These are phyloP conservation scores for Hibiscus syriacus DNA, from an alignment of 345 rosid genomes.

Conservation along the genomic window DNA sequence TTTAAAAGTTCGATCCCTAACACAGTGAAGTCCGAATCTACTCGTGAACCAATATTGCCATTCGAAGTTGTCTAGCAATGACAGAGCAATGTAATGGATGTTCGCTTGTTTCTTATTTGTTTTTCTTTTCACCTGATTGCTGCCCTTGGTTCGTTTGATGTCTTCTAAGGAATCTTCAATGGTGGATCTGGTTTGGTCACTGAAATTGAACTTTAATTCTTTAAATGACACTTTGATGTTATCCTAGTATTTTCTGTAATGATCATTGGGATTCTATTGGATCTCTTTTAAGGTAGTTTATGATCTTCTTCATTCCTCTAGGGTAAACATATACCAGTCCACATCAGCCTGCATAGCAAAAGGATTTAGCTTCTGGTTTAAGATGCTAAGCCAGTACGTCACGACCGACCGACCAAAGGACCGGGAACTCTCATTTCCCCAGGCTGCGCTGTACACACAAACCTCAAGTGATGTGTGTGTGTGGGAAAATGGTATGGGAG, in stretches of 20 bases:
- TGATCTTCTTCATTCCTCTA: constrained; percentile 40
- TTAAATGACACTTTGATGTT: constrained; percentile 7
- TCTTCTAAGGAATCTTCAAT: constrained; percentile 16
- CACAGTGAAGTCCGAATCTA: too few relatives aligned
- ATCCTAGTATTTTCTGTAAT: constrained; percentile 52
- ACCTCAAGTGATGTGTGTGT: not conserved
- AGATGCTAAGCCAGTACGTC: not conserved
- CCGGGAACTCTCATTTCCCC: not conserved
- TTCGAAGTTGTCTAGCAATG: too few relatives aligned
- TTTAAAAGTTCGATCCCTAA: too few relatives aligned
- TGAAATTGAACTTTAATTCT: constrained; percentile 6
- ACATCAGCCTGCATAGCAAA: constrained; percentile 15
- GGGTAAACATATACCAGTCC: constrained; percentile 25
- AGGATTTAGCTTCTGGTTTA: constrained; percentile 4
- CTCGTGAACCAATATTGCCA: too few relatives aligned
- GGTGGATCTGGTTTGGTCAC: constrained; percentile 5
- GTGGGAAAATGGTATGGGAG: not conserved
- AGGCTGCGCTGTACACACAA: not conserved
- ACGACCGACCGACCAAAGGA: not conserved
- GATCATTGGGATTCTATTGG: constrained; percentile 40
- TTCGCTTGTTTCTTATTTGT: not conserved
- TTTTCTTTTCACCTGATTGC: constrained; percentile 23
- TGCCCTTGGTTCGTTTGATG: constrained; percentile 13
- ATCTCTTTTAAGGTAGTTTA: constrained; percentile 42
- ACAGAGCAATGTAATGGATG: not conserved